Evolutionary conservation across 495 filamentous ascomycete genomes (phyloP).

Genomic region (Pyrenopolyporus hunteri): DNA sequence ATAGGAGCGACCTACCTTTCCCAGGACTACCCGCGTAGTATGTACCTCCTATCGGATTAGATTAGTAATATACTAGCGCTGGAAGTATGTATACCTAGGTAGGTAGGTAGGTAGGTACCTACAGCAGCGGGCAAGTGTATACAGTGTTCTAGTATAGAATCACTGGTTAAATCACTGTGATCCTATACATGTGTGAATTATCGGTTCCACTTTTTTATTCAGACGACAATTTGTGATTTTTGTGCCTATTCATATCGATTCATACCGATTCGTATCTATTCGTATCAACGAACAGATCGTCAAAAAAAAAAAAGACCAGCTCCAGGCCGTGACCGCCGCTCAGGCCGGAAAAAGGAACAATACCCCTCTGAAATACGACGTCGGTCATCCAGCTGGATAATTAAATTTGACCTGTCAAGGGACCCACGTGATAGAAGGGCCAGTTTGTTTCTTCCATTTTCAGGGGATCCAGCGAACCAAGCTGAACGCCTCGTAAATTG

Average conservation of each 20-base stretch:
- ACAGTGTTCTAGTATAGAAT: background rate
- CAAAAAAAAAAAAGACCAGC: background rate
- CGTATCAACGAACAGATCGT: no score
- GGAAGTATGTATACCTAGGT: no score
- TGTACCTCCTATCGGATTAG: no score
- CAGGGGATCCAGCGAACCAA: constrained; percentile 13
- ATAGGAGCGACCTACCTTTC: no score
- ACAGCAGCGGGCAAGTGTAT: no score
- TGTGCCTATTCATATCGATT: constrained; percentile 9
- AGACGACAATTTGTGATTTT: constrained; percentile 28
- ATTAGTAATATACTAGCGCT: no score
- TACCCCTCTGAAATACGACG: background rate
- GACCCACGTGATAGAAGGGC: constrained; percentile 15
- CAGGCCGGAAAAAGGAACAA: constrained; percentile 1
- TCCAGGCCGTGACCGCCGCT: background rate
- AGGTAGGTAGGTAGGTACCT: background rate
- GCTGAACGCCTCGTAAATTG: constrained; percentile 28
- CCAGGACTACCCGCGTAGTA: no score
- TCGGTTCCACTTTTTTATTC: constrained; percentile 27
- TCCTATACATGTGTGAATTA: no score
- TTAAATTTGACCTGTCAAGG: constrained; percentile 27
- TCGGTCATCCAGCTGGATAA: constrained; percentile 18
- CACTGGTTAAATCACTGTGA: background rate
- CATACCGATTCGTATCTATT: no score
- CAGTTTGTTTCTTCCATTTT: constrained; percentile 6